Evolutionary conservation across 768 basidiomycete species (phyloP).

Genomic region (Tricholoma matsutake): DNA sequence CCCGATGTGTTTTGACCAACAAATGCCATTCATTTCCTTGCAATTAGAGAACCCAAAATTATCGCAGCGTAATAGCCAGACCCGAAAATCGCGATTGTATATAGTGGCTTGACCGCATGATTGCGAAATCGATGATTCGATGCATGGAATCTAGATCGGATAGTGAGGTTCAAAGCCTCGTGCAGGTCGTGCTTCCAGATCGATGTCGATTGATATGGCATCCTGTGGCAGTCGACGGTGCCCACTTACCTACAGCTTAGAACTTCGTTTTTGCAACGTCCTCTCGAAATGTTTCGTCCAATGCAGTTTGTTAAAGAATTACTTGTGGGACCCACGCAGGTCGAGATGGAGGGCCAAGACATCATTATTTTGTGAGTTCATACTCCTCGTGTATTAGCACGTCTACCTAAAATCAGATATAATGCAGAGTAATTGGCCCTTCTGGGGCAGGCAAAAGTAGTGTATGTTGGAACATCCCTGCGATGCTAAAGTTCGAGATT

Average conservation of each 20-base stretch:
- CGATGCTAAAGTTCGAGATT: not conserved
- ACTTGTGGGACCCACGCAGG: not conserved
- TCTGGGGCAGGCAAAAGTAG: conserved; percentile 3
- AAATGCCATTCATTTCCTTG: no score
- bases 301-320: not conserved
- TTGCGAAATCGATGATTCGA: not conserved
- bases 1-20: no score
- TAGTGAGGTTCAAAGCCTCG: not conserved
- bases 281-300: not conserved
- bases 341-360: conserved; percentile 3
- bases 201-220: not conserved
- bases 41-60: no score
- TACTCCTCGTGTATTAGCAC: not conserved
- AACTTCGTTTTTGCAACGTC: not conserved
- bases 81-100: no score
- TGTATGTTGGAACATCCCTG: not conserved
- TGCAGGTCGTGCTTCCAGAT: not conserved
- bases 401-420: not conserved
- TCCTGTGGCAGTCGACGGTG: not conserved
- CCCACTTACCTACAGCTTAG: not conserved
- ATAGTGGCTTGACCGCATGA: not conserved
- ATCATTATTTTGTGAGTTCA: not conserved
- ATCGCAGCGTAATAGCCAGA: no score
- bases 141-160: not conserved
- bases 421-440: conserved; percentile 1